Conservation (phyloP, 164 flowering plant species). For the Vitis riparia region DNA sequence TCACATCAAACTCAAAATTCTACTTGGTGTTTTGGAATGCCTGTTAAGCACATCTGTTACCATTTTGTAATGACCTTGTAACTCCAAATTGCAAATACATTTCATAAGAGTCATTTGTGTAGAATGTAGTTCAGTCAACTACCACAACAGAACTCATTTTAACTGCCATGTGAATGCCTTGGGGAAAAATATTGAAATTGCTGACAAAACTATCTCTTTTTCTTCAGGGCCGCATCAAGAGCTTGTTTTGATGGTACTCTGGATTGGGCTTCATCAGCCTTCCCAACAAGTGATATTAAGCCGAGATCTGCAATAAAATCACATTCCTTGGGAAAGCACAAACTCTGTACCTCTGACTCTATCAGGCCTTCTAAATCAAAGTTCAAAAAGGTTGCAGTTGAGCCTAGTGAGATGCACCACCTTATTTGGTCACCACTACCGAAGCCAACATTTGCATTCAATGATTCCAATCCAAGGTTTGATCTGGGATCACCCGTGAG, state of each 20-base stretch:
- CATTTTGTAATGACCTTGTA: too few relatives aligned
- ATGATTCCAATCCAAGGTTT: conserved; percentile 21
- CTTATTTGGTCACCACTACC: conserved; percentile 15
- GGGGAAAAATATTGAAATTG: too few relatives aligned
- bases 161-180: too few relatives aligned
- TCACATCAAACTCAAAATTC: too few relatives aligned
- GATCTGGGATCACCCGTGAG: conserved; percentile 13
- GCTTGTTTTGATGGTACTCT: conserved; percentile 48
- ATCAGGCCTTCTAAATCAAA: conserved; percentile 55
- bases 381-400: conserved; percentile 30
- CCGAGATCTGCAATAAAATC: conserved; percentile 42
- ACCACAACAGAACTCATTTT: too few relatives aligned
- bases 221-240: conserved; percentile 51
- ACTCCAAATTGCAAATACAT: too few relatives aligned
- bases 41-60: too few relatives aligned
- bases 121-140: too few relatives aligned
- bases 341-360: conserved; percentile 47
- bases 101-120: too few relatives aligned
- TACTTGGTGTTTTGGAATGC: too few relatives aligned
- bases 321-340: conserved; percentile 67
- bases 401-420: conserved; percentile 27
- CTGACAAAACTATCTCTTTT: not conserved
- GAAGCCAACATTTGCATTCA: conserved; percentile 4
- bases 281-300: conserved; percentile 48
- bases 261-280: conserved; percentile 57